Base-by-base conservation (phyloP, 768 basidiomycete genomes). In the Boletales sp. region DNA sequence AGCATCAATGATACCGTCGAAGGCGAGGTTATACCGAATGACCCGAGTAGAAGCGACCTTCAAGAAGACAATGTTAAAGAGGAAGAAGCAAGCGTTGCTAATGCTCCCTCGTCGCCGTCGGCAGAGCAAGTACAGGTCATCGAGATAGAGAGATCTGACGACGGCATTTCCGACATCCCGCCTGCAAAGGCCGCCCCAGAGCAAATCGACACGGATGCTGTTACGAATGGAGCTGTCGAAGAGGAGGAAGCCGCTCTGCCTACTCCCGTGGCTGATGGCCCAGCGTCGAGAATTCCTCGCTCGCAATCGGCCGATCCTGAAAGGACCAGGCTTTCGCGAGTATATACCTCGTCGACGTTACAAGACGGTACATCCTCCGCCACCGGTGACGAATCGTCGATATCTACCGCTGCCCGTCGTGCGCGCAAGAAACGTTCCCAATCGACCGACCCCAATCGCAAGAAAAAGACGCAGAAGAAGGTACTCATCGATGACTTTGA, bases 401-500 rank as follows among this genome's bases (percentile, higher is more conserved):
- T 82, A 13, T 86, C 84, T 15, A 82, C 81, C 19, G 76, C 75
- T 14, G 72, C 70, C 2, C 60, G 72, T 47, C 69, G 72, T 51
- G 61, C 68, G 36, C 74, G 77, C 37, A 84, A 82, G 71, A 84
- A 80, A 58, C 79, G 81, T 24, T 69, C 73, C 32, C 74, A 72
- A 50, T 77, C 77, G 9, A 65, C 60, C n/a, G 69, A 76, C 40
- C 80, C 79, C 32, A 79, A 64, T 48, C 72, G 79, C 61, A 75
- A 68, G 66, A 80, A 81, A 60, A 84, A 72, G 37, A 52, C 62
- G 13, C 69, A 80, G 49, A 78, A 82, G 46, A 91, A 92, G 69
- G 87, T 92, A 31, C 73, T 75, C 39, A 79, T 98, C 51, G 81
- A 91, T 56, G 94, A 97, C 72, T 99, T 99, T 66, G 93, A 98